Evolutionary conservation across 805 yeast genomes (phyloP), one percentile per base, ranked within the genome.

Genomic region (Candida gorgasii): DNA sequence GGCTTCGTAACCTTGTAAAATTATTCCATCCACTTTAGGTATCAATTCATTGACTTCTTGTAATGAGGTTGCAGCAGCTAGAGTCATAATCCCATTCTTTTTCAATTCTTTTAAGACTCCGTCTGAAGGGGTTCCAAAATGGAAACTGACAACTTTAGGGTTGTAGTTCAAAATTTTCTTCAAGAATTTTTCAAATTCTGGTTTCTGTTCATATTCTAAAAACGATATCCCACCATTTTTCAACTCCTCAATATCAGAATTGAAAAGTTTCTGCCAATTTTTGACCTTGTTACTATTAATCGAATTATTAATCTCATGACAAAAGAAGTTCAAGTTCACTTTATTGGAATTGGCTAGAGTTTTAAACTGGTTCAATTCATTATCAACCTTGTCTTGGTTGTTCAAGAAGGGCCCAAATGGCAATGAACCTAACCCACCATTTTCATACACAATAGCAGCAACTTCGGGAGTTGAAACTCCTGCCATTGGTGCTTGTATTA

Each of bases 401-500:
- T 50, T 45, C 9, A 67, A 46, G 43, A 61, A 42, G 22, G 63
- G 54, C 0, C 72, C 69, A 29, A 68, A 56, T 1, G 73, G 72
- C 3, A 79, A 44, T 1, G 81, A 72, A 0, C 82, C 84, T n/a
- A 79, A 39, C 1, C 73, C 80, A 0, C 84, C 84, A 6, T 51
- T 48, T 8, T 58, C 55, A 3, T 69, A 55, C 1, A 75, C 69
- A 1, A 62, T 63, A 1, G 73, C 65, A 0, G 80, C 80, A 43
- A 78, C 50, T 22, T 58, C 54, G 1, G 68, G 59, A 1, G 78
- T 75, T 11, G 75, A 62, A 2, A 76, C 67, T 0, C 83, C 82
- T 1, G 84, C 82, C 84, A 79, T 79, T 15, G 84, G 84, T 0
- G 84, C 69, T 51, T 77, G 82, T 26, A 79, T 58, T 3, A 79